Evolutionary conservation across 345 rosid genomes (phyloP).

Genomic region (Conringia planisiliqua): DNA sequence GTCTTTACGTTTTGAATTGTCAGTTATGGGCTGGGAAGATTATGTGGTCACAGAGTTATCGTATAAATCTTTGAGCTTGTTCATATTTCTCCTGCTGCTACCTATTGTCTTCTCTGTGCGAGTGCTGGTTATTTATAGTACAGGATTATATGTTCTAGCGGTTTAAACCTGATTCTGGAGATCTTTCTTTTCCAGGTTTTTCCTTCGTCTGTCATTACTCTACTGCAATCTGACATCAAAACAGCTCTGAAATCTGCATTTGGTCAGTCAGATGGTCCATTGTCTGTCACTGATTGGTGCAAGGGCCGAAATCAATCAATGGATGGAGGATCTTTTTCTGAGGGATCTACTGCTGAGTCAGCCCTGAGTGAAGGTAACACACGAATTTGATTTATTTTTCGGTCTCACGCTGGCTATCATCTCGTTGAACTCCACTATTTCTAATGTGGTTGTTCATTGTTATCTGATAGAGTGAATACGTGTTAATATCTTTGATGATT

Average conservation of each 20-base stretch:
- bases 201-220: slow-evolving; percentile 72
- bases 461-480: not conserved
- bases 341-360: slow-evolving; percentile 82
- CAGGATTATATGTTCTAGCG: not conserved
- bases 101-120: not conserved
- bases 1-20: slow-evolving; percentile 3
- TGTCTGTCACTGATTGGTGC: slow-evolving; percentile 93
- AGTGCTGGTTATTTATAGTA: not conserved
- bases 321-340: slow-evolving; percentile 53
- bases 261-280: slow-evolving; percentile 80
- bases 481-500: not conserved
- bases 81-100: not conserved
- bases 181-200: slow-evolving; percentile 56
- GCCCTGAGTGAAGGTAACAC: slow-evolving; percentile 63
- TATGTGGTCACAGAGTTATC: not conserved
- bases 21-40: not conserved
- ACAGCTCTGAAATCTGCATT: slow-evolving; percentile 89
- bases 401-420: slow-evolving; percentile 54
- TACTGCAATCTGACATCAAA: slow-evolving; percentile 87
- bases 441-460: slow-evolving; percentile 3
- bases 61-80: slow-evolving; percentile 2
- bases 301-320: slow-evolving; percentile 67
- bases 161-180: slow-evolving; percentile 13
- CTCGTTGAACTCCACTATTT: slow-evolving; percentile 23
- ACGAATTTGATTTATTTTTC: slow-evolving; percentile 57